Base-by-base conservation (phyloP, 2,329 filamentous ascomycete genomes). In the Coccinonectria pachysandricola region DNA sequence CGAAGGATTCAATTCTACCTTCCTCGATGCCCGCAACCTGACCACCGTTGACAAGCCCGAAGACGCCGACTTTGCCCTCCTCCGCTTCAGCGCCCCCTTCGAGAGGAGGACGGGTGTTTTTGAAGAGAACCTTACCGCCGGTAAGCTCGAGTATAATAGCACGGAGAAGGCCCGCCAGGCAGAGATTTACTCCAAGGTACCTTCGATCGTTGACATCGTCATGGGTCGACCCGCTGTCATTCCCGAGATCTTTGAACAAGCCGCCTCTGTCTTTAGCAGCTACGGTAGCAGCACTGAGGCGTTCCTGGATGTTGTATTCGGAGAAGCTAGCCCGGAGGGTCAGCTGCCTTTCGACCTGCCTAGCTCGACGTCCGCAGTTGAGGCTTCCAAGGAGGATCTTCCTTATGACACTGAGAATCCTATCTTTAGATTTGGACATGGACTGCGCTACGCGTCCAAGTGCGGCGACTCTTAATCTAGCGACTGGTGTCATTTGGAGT, bases 261-360 rank as follows among this genome's bases (percentile, higher is more conserved):
- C 57, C 3, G 43, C 49, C 2, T 59, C 59, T 4, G 29, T 63
- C 6, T 34, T 62, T 14, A 59, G 42, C 6, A 63, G 51, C 34
- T 64, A 51, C 26, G 60, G 60, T 0, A 55, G 52, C 17, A 48
- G 51, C 10, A 40, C 46, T 0, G 52, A 60, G 4, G 60, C 60
- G 0, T 59, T 64, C 30, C 28, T 66, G 4, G 60, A 64, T 32
- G 49, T 65, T 1, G 20, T 64, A 0, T 61, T 64, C 27, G 49
- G 47, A 0, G 36, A 49, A 2, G 50, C 47, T 6, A 38, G 41
- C 8, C 63, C 63, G 0, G 38, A 54, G 29, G 62, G 63, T 1
- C 32, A 37, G 3, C 11, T 45, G 15, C 42, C 42, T 0, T 45
- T 64, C 39, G 63, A 68, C 39, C 28, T 68, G 17, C 62, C 64